Percentiles rank a stretch among this genome's conserved stretches.
phyloP scores from a whole-genome alignment of 2,329 filamentous ascomycete species.

The Beauveria varroae region DNA sequence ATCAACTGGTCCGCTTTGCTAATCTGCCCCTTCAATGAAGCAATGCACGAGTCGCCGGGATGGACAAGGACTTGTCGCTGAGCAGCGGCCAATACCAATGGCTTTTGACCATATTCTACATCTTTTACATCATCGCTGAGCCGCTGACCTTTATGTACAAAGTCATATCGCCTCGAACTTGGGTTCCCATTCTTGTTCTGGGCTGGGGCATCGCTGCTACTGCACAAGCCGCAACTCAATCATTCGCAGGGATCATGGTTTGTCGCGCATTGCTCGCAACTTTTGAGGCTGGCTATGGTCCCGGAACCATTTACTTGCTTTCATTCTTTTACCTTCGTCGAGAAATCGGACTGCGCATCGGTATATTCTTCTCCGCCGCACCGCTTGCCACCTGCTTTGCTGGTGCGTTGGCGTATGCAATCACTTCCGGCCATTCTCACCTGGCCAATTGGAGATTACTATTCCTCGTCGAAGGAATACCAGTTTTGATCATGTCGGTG shows the following conservation, averaged over 20 bases:
- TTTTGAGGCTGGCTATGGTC: conserved; percentile 22
- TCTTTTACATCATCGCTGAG: conserved; percentile 19
- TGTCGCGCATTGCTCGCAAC: conserved; percentile 21
- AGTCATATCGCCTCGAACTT: conserved; percentile 17
- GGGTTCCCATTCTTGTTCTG: conserved; percentile 17
- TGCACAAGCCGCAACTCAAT: conserved; percentile 16
- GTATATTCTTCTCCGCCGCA: conserved; percentile 21
- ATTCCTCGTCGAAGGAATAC: conserved; percentile 24
- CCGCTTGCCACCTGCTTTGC: conserved; percentile 27
- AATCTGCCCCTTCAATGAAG: not conserved
- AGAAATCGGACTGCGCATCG: conserved; percentile 23
- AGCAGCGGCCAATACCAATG: conserved; percentile 17
- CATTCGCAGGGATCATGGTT: conserved; percentile 17
- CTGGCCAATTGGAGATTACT: conserved; percentile 24
- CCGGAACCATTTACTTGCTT: conserved; percentile 23
- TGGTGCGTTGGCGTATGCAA: conserved; percentile 25
- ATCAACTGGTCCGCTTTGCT: not conserved
- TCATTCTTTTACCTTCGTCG: conserved; percentile 26
- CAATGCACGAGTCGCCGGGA: conserved; percentile 20
- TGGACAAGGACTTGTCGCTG: conserved; percentile 15
- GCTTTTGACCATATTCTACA: conserved; percentile 21
- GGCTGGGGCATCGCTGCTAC: conserved; percentile 18
- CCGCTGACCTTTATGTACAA: conserved; percentile 19
- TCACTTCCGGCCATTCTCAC: conserved; percentile 20
- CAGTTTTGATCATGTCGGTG: conserved; percentile 21